These are phyloP conservation scores for Botrytis byssoidea DNA, from an alignment of 2,329 filamentous ascomycete species.

Conservation along the genomic window DNA sequence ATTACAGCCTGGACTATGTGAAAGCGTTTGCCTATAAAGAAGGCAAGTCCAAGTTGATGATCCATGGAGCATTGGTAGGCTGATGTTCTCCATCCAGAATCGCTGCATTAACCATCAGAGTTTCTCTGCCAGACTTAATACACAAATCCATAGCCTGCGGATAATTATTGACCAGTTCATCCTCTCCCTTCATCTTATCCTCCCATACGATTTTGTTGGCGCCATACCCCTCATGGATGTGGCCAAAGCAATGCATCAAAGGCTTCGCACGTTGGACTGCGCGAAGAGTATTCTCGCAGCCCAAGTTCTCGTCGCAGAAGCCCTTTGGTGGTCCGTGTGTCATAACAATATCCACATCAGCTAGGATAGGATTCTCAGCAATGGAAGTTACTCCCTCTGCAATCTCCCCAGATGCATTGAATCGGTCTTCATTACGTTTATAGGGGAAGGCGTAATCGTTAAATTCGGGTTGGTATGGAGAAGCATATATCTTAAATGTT, in stretches of 20 bases:
- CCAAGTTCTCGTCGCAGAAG: slow-evolving; percentile 55
- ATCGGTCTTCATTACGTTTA: slow-evolving; percentile 32
- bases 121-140: slow-evolving; percentile 47
- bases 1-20: too few species aligned
- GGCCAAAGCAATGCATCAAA: slow-evolving; percentile 58
- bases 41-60: neutral
- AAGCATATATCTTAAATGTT: slow-evolving; percentile 38
- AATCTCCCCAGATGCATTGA: slow-evolving; percentile 28
- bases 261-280: slow-evolving; percentile 52
- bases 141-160: slow-evolving; percentile 33
- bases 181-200: slow-evolving; percentile 27
- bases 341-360: slow-evolving; percentile 54
- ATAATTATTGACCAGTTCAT: slow-evolving; percentile 41
- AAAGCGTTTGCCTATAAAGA: neutral
- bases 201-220: slow-evolving; percentile 50
- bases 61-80: slow-evolving; percentile 51
- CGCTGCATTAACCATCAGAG: slow-evolving; percentile 60
- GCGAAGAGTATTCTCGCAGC: slow-evolving; percentile 53
- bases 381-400: slow-evolving; percentile 25
- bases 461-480: slow-evolving; percentile 39
- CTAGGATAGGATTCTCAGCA: slow-evolving; percentile 42
- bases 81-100: slow-evolving; percentile 46
- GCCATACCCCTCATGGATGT: slow-evolving; percentile 63
- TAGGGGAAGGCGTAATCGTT: slow-evolving; percentile 38
- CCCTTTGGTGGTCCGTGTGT: slow-evolving; percentile 59